phyloP scores from a whole-genome alignment of 2,329 filamentous ascomycete genomes.

The Fusarium denticulatum region DNA sequence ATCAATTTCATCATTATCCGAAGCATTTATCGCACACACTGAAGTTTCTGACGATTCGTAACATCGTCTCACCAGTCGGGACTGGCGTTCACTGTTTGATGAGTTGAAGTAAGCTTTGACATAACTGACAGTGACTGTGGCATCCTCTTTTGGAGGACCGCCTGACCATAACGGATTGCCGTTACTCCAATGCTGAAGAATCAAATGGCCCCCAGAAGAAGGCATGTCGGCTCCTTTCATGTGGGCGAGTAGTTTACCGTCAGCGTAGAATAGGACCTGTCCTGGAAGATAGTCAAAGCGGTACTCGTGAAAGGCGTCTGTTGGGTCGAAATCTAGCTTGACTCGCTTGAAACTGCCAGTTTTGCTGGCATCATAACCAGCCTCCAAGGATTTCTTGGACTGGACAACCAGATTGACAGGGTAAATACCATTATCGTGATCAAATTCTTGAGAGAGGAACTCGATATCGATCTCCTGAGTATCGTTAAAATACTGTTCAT shows the following conservation, averaged over 20 bases:
- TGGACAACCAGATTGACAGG: constrained; percentile 81
- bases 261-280: constrained; percentile 74
- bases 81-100: constrained; percentile 51
- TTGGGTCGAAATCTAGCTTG: constrained; percentile 73
- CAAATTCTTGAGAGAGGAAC: constrained; percentile 75
- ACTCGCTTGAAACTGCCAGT: constrained; percentile 68
- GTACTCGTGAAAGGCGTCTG: constrained; percentile 76
- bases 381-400: constrained; percentile 65
- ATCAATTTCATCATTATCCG: background rate
- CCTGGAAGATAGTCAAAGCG: constrained; percentile 77
- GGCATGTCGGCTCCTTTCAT: constrained; percentile 70
- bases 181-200: constrained; percentile 83
- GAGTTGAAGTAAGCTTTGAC: constrained; percentile 86
- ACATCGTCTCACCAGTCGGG: constrained; percentile 21
- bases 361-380: constrained; percentile 69
- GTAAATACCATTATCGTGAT: constrained; percentile 58
- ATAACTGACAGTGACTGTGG: constrained; percentile 72
- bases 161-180: constrained; percentile 76
- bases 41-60: constrained; percentile 5
- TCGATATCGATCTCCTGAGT: constrained; percentile 86
- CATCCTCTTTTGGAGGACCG: constrained; percentile 72
- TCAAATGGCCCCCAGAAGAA: constrained; percentile 68
- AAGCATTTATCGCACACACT: constrained; percentile 33
- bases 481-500: constrained; percentile 75
- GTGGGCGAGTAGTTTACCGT: constrained; percentile 65